Conservation (phyloP, 768 basidiomycete species). For the Sporobolomyces phaffii region DNA sequence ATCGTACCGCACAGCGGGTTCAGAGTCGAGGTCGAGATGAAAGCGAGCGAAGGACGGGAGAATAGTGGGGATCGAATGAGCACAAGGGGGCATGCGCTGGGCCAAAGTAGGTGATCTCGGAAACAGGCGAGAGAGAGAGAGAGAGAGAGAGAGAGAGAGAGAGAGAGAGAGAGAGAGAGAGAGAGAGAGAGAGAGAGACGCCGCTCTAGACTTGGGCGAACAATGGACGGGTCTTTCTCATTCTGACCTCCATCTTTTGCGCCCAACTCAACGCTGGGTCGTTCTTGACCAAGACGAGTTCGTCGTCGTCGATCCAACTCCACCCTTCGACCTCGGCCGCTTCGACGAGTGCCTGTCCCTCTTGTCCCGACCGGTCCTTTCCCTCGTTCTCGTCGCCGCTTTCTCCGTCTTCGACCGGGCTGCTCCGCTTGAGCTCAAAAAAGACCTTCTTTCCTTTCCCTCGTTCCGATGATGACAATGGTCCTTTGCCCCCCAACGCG, state of each 20-base stretch:
- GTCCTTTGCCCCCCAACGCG: background rate
- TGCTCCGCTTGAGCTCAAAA: background rate
- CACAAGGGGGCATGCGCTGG: too few relatives aligned
- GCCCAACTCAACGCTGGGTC: background rate
- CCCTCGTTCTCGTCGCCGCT: background rate
- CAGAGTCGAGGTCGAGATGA: too few relatives aligned
- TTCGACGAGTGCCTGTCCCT: background rate
- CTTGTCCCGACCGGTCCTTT: background rate
- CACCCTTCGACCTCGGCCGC: background rate
- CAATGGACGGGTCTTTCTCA: background rate
- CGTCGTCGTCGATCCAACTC: conserved; percentile 6
- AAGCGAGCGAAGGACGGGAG: too few relatives aligned
- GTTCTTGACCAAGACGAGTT: background rate
- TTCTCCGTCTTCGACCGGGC: background rate
- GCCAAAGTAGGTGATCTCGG: background rate
- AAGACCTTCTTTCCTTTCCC: background rate
- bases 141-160: background rate
- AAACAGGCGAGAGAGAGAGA: background rate
- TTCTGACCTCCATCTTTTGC: conserved; percentile 13
- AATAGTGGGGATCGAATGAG: too few relatives aligned
- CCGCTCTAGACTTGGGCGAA: background rate
- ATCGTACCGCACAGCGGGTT: too few relatives aligned
- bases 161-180: background rate
- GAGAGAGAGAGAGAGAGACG: background rate
- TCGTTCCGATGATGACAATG: background rate